Base-by-base conservation (phyloP, 306 rosid genomes). In the Vigna radiata region DNA sequence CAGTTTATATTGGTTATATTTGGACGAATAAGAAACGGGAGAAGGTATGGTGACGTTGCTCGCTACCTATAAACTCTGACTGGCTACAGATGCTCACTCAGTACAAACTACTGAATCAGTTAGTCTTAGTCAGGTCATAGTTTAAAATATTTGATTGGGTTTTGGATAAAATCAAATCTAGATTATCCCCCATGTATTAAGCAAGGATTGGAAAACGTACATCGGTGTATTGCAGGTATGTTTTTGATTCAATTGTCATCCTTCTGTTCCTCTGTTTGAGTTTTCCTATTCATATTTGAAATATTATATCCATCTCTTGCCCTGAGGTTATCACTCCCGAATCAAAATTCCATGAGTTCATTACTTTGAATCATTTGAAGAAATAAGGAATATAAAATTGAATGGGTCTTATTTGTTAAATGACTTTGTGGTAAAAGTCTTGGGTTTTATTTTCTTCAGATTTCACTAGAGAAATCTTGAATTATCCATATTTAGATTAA, bases 401-500 rank as follows among this genome's bases (percentile, higher is more conserved):
- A 15, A 5, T 50, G 11, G 23, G 54, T 55, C 36, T 43, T 66
- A 6, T 67, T 60, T 61, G 2, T 46, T 60, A 23, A 36, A 43
- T 9, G 44, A 55, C 16, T 47, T 29, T 3, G 50, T 31, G 33
- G 53, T 1, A 68, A 68, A 41, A 58, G 6, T 1, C 12, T 63
- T 52, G 46, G 8, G 6, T 19, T 67, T 29, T 67, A n/a, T 41
- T 25, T 66, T 61, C 36, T 50, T 52, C 15, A 6, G 25, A 47
- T 18, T 10, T 47, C 43, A 12, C 62, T 64, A 15, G 63, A 25
- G 68, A 12, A 33, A 50, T 60, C 52, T 36, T 44, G 23, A 64
- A 12, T 62, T 73, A 68, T 37, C 37, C 41, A 10, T 23, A 46
- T 37, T 75, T 48, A 25, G 36, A 54, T 75, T 58, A 72, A 37